Evolutionary conservation across 768 basidiomycete genomes (phyloP).

Genomic region (Leccinum variicolor): DNA sequence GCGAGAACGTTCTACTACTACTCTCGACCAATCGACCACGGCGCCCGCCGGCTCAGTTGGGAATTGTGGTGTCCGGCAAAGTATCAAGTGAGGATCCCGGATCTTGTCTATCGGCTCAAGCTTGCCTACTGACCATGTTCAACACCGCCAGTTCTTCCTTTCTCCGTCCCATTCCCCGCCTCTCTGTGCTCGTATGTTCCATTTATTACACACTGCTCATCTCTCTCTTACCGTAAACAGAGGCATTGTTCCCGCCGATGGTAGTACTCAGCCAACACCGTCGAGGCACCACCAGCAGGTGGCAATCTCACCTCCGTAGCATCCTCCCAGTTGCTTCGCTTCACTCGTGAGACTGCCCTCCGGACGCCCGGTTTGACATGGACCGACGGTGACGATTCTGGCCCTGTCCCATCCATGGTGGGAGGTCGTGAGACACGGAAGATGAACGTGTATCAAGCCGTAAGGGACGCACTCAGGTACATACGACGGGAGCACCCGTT

Average conservation of each 20-base stretch:
- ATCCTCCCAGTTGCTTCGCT: constrained; percentile 59
- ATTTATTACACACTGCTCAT: neutral
- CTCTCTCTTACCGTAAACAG: constrained; percentile 2
- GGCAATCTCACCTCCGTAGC: constrained; percentile 75
- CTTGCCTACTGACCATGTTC: constrained; percentile 23
- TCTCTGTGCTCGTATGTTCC: constrained; percentile 17
- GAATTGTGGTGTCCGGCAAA: constrained; percentile 8
- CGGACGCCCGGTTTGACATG: constrained; percentile 73
- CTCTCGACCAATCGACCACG: neutral
- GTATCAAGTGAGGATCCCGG: constrained; percentile 14
- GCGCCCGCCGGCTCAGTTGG: neutral
- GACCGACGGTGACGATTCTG: constrained; percentile 53
- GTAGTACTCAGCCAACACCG: constrained; percentile 50
- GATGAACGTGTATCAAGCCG: constrained; percentile 94
- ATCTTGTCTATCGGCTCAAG: constrained; percentile 22
- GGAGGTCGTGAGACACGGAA: constrained; percentile 86
- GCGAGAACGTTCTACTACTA: constrained; percentile 11
- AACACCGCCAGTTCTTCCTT: constrained; percentile 6
- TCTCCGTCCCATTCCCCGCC: constrained; percentile 19
- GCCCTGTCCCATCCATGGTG: constrained; percentile 43
- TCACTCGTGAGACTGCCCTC: constrained; percentile 66
- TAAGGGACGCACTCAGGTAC: constrained; percentile 86
- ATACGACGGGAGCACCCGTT: constrained; percentile 3
- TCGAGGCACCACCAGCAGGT: constrained; percentile 71
- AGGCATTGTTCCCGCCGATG: constrained; percentile 32